These are phyloP conservation scores for Heliosperma pusillum DNA, from an alignment of 148 eudicot genomes.

Conservation along the genomic window DNA sequence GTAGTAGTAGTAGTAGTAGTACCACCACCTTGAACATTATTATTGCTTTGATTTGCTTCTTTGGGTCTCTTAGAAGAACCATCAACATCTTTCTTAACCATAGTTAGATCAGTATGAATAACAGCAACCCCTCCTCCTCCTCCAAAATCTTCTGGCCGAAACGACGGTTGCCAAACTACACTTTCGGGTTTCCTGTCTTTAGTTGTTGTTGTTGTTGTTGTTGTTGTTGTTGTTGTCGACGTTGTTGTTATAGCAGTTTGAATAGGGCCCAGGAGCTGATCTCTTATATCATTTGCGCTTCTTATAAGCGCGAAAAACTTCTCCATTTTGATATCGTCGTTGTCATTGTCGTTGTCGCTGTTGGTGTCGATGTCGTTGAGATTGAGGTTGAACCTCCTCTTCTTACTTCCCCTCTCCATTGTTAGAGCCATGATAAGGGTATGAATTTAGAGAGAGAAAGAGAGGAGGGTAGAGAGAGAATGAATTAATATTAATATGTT, in stretches of 20 bases:
- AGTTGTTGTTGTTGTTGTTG: neutral
- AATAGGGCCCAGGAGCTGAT: conserved; percentile 9
- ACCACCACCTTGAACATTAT: conserved; percentile 11
- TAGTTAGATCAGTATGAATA: neutral
- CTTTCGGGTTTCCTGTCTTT: neutral
- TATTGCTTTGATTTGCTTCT: neutral
- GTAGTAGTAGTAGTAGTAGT: neutral
- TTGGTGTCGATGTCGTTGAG: neutral
- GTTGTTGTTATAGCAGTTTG: neutral
- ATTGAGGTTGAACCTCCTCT: conserved; percentile 16
- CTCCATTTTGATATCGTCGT: conserved; percentile 23
- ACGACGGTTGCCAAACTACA: conserved; percentile 9
- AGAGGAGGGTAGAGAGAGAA: too few species aligned
- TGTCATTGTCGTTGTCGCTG: neutral
- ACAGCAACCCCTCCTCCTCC: neutral
- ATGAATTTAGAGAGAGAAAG: neutral
- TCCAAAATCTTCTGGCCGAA: conserved; percentile 20
- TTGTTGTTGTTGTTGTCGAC: neutral
- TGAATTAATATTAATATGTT: too few species aligned
- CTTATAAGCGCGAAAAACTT: conserved; percentile 27
- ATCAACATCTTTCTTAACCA: too few species aligned
- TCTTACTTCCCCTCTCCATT: conserved; percentile 21
- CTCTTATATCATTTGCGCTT: conserved; percentile 13
- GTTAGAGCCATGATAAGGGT: conserved; percentile 1
- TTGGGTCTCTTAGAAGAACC: conserved; percentile 5